phyloP scores from a whole-genome alignment of 2,329 filamentous ascomycete genomes.

The Cladophialophora exuberans region DNA sequence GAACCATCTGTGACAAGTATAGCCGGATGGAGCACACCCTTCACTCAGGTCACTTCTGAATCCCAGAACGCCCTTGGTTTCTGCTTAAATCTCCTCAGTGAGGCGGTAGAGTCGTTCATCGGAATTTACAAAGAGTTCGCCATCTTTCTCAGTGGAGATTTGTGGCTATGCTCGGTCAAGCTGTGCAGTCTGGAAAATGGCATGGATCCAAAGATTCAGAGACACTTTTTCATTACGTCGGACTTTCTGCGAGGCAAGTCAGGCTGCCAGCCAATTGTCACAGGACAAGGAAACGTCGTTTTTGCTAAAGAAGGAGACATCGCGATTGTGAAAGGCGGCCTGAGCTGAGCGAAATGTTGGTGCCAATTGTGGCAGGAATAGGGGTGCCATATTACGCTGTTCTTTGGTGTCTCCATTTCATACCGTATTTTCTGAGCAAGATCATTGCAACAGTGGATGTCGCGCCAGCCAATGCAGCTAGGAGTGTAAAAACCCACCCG shows the following conservation, averaged over 20 bases:
- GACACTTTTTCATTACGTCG: constrained; percentile 4
- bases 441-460: neutral
- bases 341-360: no score
- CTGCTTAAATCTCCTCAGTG: neutral
- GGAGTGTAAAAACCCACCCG: constrained; percentile 29
- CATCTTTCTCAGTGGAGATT: constrained; percentile 1
- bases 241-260: neutral
- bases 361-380: neutral
- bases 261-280: neutral
- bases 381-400: neutral
- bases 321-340: neutral
- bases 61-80: neutral
- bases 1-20: neutral
- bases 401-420: neutral
- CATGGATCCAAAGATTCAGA: neutral
- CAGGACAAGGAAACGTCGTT: neutral
- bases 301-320: constrained; percentile 2
- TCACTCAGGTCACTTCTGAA: neutral
- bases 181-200: neutral
- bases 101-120: neutral
- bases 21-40: neutral
- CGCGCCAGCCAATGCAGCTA: no score
- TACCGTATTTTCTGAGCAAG: neutral
- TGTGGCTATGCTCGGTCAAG: constrained; percentile 7
- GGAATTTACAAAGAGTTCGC: neutral